Base-by-base conservation (phyloP, 345 rosid genomes). In the Acer saccharum region DNA sequence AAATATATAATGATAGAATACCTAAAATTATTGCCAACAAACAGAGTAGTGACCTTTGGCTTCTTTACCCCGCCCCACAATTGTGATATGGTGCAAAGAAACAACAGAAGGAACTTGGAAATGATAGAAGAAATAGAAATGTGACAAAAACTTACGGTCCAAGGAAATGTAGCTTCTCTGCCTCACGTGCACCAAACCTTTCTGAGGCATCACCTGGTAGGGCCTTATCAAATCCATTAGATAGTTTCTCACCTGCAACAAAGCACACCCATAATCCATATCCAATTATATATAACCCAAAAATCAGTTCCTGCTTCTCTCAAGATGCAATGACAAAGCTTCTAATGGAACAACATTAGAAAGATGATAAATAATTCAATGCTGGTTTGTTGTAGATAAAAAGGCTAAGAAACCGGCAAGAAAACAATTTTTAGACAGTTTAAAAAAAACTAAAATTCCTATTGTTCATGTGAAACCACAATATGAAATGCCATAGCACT, bases 81-180 rank as follows among this genome's bases (percentile, higher is more conserved):
- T 21, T 46, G 65, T 10, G 14, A 54, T 13, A 6, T 18, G 52
- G 46, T 18, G 54, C 57, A 29, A 27, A 76, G 2, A 18, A 71
- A 29, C 7, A 25, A 18, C 8, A 61, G 18, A 11, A 76, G 63
- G 11, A 48, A 68, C 48, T 27, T 41, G 6, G 1, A 79, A 54
- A 72, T 41, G 27, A 46, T 10, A 46, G 50, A 10, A 2, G 50
- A 10, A 46, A 46, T 46, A 10, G 21, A 72, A 64, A 65, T 11
- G 65, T 11, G 64, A 61, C 75, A 77, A 84, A 79, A 80, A 83
- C 94, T 91, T 90, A 96, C 99, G 2, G 74, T 85, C 93, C 91
- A 80, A 94, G 90, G 85, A 96, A 94, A 76, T 25, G 71, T 1
- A 94, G 79, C 84, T 92, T 96, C 81, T 92, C 93, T 41, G 90